Conservation (phyloP, 805 yeast genomes). For the Cyberlindnera petersonii region DNA sequence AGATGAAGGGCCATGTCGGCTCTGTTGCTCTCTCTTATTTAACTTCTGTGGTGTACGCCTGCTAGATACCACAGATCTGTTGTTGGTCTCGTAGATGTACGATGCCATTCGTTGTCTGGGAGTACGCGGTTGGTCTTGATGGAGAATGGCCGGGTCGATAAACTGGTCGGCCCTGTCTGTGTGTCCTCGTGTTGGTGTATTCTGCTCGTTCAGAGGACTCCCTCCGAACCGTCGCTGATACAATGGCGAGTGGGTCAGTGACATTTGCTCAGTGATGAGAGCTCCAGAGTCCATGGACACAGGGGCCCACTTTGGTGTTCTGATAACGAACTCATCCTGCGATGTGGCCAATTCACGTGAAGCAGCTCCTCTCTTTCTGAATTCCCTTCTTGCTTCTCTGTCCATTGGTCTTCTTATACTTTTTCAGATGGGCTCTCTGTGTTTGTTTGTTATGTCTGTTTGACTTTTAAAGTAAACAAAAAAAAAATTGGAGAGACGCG, state of each 20-base stretch:
- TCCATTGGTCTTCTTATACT: slow-evolving; percentile 13
- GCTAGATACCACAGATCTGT: slow-evolving; percentile 14
- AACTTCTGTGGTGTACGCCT: slow-evolving; percentile 11
- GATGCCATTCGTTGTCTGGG: slow-evolving; percentile 7
- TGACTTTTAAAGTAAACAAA: no score
- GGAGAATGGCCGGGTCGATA: slow-evolving; percentile 2
- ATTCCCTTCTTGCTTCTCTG: slow-evolving; percentile 16
- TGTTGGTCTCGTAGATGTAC: slow-evolving; percentile 8
- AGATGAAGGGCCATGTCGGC: no score
- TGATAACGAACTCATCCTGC: slow-evolving; percentile 8
- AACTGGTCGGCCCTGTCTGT: not conserved
- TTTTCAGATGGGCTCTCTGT: no score
- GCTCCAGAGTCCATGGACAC: slow-evolving; percentile 22
- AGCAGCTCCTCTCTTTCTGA: slow-evolving; percentile 21
- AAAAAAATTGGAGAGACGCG: not conserved
- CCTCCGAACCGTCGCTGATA: not conserved
- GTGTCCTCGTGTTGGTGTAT: not conserved
- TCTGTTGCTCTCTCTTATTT: not conserved
- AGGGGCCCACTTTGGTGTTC: slow-evolving; percentile 18
- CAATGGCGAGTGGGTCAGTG: slow-evolving; percentile 11
- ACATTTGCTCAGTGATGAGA: slow-evolving; percentile 18
- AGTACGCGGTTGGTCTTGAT: slow-evolving; percentile 1
- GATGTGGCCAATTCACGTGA: slow-evolving; percentile 4
- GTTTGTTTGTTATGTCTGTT: no score
- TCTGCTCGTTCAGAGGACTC: not conserved